These are phyloP conservation scores for Phtheirospermum japonicum DNA, from an alignment of 257 asterid species.

Conservation along the genomic window DNA sequence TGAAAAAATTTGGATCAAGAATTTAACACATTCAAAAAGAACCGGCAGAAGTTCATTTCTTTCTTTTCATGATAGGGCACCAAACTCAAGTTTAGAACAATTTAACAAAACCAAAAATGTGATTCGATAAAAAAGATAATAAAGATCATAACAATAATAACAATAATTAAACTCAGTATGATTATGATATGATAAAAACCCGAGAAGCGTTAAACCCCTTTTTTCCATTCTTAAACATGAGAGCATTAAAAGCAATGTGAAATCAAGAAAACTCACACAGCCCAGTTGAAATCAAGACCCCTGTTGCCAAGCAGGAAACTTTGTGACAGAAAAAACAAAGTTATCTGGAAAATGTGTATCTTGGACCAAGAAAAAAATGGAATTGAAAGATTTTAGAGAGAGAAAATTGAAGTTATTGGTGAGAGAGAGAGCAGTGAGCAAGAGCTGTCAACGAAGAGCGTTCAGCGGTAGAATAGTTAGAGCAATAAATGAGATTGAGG, in stretches of 20 bases:
- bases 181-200: background rate
- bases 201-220: constrained; percentile 27
- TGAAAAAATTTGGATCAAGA: background rate
- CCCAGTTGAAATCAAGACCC: constrained; percentile 36
- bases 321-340: constrained; percentile 13
- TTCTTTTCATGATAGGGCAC: constrained; percentile 7
- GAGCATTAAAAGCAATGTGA: constrained; percentile 21
- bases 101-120: constrained; percentile 6
- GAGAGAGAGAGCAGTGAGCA: constrained; percentile 31
- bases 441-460: constrained; percentile 25
- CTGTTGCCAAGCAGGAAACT: constrained; percentile 28
- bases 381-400: constrained; percentile 30
- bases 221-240: constrained; percentile 20
- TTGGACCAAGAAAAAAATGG: constrained; percentile 16
- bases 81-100: constrained; percentile 12
- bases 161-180: background rate
- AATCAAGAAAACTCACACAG: constrained; percentile 48
- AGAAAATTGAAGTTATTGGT: constrained; percentile 33
- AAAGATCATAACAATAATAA: no score
- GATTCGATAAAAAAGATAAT: background rate
- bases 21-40: background rate
- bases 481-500: constrained; percentile 51
- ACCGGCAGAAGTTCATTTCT: background rate
- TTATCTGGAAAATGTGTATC: constrained; percentile 6
- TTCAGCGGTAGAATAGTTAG: constrained; percentile 39